phyloP scores from a whole-genome alignment of 1,139 yeast genomes.

The Lodderomyces orthopsilosis region DNA sequence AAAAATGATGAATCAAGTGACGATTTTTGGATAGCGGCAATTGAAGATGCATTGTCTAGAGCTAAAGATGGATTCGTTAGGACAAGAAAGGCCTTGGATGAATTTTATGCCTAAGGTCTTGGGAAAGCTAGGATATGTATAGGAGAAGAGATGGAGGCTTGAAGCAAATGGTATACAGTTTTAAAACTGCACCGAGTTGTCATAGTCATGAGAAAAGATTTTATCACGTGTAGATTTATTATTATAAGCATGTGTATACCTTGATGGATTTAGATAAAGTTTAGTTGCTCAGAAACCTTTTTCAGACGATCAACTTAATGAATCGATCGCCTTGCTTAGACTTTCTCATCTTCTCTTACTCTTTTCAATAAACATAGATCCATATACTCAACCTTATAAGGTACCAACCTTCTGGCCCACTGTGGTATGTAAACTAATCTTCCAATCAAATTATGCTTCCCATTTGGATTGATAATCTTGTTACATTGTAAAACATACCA shows the following conservation, averaged over 20 bases:
- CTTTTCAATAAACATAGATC: constrained; percentile 42
- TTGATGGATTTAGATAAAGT: neutral
- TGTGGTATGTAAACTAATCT: constrained; percentile 47
- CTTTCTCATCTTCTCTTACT: neutral
- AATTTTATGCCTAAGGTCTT: constrained; percentile 49
- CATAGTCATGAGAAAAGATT: neutral
- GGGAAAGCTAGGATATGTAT: too few species aligned
- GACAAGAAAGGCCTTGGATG: constrained; percentile 56
- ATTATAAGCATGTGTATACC: neutral
- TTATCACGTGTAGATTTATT: neutral
- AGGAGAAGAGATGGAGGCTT: neutral
- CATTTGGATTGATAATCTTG: constrained; percentile 48
- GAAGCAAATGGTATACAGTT: neutral
- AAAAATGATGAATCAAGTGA: constrained; percentile 22
- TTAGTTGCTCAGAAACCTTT: neutral
- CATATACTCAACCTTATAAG: constrained; percentile 39
- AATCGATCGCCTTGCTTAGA: too few species aligned
- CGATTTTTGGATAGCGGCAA: constrained; percentile 49
- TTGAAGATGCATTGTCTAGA: constrained; percentile 53
- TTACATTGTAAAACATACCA: constrained; percentile 48
- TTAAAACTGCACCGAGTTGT: neutral
- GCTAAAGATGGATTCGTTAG: constrained; percentile 57
- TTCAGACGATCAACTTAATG: too few species aligned
- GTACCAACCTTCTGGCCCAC: constrained; percentile 20
- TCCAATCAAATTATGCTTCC: constrained; percentile 41